Evolutionary conservation across 1,284 basidiomycete species (phyloP).

Genomic region (Boletellus deceptivus): DNA sequence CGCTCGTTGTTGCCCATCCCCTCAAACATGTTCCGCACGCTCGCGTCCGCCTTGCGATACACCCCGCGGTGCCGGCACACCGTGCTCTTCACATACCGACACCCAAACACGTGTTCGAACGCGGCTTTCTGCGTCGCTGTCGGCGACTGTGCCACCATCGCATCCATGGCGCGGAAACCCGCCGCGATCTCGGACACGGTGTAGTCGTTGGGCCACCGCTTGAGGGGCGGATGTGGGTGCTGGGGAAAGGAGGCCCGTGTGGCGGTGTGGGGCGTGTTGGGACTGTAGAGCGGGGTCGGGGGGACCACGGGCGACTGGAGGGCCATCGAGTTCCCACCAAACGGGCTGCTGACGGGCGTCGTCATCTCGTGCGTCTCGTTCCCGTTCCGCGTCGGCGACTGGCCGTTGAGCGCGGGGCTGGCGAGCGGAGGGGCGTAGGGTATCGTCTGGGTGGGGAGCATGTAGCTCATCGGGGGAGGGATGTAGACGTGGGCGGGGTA

Average conservation of each 20-base stretch:
- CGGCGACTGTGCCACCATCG: constrained; percentile 42
- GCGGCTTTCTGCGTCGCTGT: constrained; percentile 53
- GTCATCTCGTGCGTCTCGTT: constrained; percentile 19
- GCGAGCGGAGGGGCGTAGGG: constrained; percentile 25
- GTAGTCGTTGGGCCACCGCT: constrained; percentile 72
- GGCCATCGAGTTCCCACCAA: constrained; percentile 13
- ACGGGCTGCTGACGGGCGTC: constrained; percentile 18
- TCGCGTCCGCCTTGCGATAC: constrained; percentile 53
- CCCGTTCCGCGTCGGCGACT: constrained; percentile 13
- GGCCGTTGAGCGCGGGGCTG: constrained; percentile 18
- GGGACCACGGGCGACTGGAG: constrained; percentile 23
- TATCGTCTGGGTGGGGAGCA: constrained; percentile 29
- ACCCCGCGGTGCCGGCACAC: constrained; percentile 65
- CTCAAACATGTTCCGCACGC: constrained; percentile 49
- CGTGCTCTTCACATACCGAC: constrained; percentile 66
- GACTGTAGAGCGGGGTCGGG: constrained; percentile 22
- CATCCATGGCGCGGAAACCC: constrained; percentile 58
- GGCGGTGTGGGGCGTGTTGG: constrained; percentile 18
- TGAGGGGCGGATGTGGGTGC: constrained; percentile 54
- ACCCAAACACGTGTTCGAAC: constrained; percentile 64
- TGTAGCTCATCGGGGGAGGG: constrained; percentile 29
- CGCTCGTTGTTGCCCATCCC: constrained; percentile 53
- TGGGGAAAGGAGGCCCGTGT: constrained; percentile 40
- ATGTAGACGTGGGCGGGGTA: constrained; percentile 35
- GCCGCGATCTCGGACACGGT: constrained; percentile 57